These are phyloP conservation scores for Ophioceras dolichostomum DNA, from an alignment of 2,329 filamentous ascomycete species.

Conservation along the genomic window DNA sequence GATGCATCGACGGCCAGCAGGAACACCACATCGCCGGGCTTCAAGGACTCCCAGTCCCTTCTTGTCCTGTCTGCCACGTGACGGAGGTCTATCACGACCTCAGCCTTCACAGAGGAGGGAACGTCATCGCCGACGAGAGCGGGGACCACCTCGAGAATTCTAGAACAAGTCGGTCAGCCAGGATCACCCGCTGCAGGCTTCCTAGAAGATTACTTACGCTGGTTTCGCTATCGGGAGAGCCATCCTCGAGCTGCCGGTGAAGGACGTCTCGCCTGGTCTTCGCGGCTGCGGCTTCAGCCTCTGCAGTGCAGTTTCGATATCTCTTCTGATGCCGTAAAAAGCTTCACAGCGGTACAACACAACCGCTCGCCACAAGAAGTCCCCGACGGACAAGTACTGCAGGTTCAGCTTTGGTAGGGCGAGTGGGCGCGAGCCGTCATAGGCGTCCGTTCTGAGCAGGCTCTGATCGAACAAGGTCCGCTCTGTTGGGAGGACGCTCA, in stretches of 20 bases:
- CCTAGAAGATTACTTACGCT: slow-evolving; percentile 30
- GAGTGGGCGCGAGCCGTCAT: slow-evolving; percentile 76
- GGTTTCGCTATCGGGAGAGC: slow-evolving; percentile 77
- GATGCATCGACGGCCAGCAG: slow-evolving; percentile 63
- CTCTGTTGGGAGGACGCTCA: slow-evolving; percentile 78
- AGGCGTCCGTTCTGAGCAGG: slow-evolving; percentile 70
- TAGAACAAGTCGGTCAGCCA: no score
- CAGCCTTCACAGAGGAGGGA: slow-evolving; percentile 75
- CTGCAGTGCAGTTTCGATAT: slow-evolving; percentile 73
- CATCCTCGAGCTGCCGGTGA: slow-evolving; percentile 84
- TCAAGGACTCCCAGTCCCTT: slow-evolving; percentile 80
- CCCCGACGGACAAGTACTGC: slow-evolving; percentile 87
- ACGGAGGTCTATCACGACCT: slow-evolving; percentile 74
- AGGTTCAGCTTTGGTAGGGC: slow-evolving; percentile 91
- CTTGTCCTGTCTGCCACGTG: slow-evolving; percentile 64
- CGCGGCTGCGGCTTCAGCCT: slow-evolving; percentile 60
- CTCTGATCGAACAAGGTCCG: slow-evolving; percentile 65
- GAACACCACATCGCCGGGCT: slow-evolving; percentile 82
- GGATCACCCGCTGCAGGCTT: no score
- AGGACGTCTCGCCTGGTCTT: slow-evolving; percentile 54
- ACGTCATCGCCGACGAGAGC: slow-evolving; percentile 71
- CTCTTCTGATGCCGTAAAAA: slow-evolving; percentile 86
- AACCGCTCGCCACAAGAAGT: slow-evolving; percentile 94
- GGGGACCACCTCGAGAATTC: slow-evolving; percentile 72
- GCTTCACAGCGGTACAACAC: slow-evolving; percentile 80